Conservation (phyloP, 495 filamentous ascomycete genomes). For the Aspergillus saccharolyticus region DNA sequence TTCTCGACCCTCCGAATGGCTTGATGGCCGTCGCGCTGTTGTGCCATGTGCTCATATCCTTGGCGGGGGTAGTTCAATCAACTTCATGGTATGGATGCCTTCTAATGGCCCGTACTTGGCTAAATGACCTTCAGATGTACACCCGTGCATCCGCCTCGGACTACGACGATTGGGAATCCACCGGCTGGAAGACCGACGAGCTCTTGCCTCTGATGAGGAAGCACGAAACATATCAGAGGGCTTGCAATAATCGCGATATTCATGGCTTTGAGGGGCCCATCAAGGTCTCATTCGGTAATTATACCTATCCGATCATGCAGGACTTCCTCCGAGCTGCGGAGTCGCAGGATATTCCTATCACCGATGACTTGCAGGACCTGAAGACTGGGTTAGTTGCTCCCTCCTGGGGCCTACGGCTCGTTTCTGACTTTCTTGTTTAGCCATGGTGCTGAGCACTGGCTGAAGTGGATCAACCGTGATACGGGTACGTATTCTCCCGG, state of each 20-base stretch:
- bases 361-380: constrained; percentile 66
- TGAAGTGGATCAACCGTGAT: constrained; percentile 69
- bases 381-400: constrained; percentile 48
- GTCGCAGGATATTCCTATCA: constrained; percentile 67
- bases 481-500: constrained; percentile 29
- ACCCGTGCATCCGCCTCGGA: constrained; percentile 75
- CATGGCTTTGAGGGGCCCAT: constrained; percentile 80
- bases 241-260: constrained; percentile 67
- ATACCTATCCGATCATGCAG: constrained; percentile 66
- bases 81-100: constrained; percentile 60
- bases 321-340: constrained; percentile 79
- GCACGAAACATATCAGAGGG: constrained; percentile 77
- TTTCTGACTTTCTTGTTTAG: constrained; percentile 12
- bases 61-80: constrained; percentile 75
- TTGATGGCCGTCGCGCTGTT: constrained; percentile 65
- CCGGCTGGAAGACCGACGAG: constrained; percentile 77
- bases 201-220: constrained; percentile 77
- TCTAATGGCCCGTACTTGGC: too few relatives aligned
- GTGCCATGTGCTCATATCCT: constrained; percentile 77
- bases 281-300: constrained; percentile 79
- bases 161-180: constrained; percentile 78
- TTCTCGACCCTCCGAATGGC: constrained; percentile 66
- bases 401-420: neutral
- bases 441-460: constrained; percentile 37
- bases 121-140: constrained; percentile 58